A percentile compares a stretch with the other conserved stretches of the same genome.
phyloP scores from a whole-genome alignment of 805 yeast species.

The Lachancea cidri region DNA sequence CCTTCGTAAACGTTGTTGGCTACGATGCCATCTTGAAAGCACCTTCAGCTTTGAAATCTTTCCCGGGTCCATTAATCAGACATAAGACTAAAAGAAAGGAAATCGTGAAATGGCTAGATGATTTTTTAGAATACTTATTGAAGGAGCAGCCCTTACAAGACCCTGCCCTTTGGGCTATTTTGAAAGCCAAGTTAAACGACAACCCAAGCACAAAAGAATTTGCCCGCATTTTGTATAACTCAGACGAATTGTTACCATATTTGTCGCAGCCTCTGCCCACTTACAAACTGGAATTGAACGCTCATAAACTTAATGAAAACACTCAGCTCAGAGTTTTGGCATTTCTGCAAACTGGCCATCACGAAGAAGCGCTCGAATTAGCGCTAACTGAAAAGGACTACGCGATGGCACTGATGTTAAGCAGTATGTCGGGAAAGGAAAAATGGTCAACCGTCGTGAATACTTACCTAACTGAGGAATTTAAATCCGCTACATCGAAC shows the following conservation, averaged over 20 bases:
- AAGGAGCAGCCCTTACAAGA: conserved; percentile 18
- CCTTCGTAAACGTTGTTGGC: conserved; percentile 35
- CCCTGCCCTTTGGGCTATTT: conserved; percentile 20
- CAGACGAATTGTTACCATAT: conserved; percentile 26
- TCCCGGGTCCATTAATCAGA: conserved; percentile 48
- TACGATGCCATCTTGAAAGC: conserved; percentile 31
- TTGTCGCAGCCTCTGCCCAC: conserved; percentile 20
- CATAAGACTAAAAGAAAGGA: conserved; percentile 59
- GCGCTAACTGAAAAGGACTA: conserved; percentile 65
- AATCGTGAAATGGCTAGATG: conserved; percentile 61
- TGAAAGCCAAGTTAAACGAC: conserved; percentile 23
- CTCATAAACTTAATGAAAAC: conserved; percentile 36
- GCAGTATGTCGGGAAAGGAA: conserved; percentile 59
- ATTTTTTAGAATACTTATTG: conserved; percentile 26
- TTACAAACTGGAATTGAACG: conserved; percentile 27
- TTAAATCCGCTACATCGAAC: conserved; percentile 40
- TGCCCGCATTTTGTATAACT: conserved; percentile 30
- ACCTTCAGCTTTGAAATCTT: conserved; percentile 31
- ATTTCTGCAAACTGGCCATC: conserved; percentile 55
- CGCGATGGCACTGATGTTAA: conserved; percentile 70
- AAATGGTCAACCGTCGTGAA: conserved; percentile 54
- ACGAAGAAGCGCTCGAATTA: conserved; percentile 56
- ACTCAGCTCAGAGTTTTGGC: conserved; percentile 30
- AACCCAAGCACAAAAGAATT: conserved; percentile 31
- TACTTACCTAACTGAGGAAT: conserved; percentile 48